Percentiles rank a stretch among this genome's conserved stretches.
Conservation (phyloP, 164 flowering plant species). For the Saururus chinensis region DNA sequence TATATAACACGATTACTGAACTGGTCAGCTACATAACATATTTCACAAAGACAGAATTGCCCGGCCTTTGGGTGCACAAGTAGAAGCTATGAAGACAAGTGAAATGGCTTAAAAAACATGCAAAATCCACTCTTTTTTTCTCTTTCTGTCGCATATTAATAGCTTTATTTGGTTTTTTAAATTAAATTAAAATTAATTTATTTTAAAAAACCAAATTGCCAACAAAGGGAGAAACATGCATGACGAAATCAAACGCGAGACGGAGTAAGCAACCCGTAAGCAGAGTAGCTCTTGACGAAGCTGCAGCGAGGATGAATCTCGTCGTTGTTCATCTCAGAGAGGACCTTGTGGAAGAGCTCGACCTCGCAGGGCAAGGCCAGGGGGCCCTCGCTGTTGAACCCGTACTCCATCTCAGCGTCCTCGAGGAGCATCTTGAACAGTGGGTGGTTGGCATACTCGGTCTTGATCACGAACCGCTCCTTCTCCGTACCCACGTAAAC, state of each 20-base stretch:
- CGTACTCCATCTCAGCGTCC: slow-evolving; percentile 55
- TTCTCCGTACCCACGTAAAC: slow-evolving; percentile 48
- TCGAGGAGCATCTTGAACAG: slow-evolving; percentile 45
- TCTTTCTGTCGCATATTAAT: too few relatives aligned
- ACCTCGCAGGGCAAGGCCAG: slow-evolving; percentile 47
- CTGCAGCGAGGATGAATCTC: slow-evolving; percentile 16
- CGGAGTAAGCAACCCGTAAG: slow-evolving; percentile 31
- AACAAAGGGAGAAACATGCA: too few relatives aligned
- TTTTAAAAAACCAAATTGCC: too few relatives aligned
- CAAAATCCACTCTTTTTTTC: too few relatives aligned
- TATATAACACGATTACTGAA: too few relatives aligned
- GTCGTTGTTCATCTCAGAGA: slow-evolving; percentile 34
- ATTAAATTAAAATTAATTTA: too few relatives aligned
- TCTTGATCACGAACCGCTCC: slow-evolving; percentile 40
- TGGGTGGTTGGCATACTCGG: slow-evolving; percentile 44
- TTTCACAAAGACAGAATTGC: too few relatives aligned
- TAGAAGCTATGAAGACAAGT: too few relatives aligned
- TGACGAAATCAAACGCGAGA: not conserved
- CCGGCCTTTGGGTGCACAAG: too few relatives aligned
- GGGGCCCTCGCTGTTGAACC: slow-evolving; percentile 38
- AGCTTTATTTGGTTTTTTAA: too few relatives aligned
- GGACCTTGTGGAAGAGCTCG: slow-evolving; percentile 31
- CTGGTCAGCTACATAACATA: too few relatives aligned
- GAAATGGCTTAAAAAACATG: too few relatives aligned
- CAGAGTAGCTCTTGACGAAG: slow-evolving; percentile 8